Evolutionary conservation across 371 early-diverging fungal genomes (phyloP).

Genomic region (Zancudomyces culisetae): DNA sequence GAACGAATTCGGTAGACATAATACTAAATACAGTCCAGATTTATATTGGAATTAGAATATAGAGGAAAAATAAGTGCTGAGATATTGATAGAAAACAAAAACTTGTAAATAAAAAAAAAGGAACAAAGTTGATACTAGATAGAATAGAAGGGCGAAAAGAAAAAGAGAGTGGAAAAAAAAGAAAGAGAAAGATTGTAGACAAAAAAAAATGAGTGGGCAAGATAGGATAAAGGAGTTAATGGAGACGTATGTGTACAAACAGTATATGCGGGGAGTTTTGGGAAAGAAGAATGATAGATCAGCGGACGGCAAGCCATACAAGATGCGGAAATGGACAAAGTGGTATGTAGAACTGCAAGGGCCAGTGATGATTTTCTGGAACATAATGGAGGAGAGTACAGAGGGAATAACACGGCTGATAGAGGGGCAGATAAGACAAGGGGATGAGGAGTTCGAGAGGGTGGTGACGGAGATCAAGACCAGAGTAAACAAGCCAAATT

Average conservation of each 20-base stretch:
- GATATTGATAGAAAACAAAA: too few species aligned
- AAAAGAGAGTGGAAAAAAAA: not conserved
- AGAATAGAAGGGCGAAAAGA: not conserved
- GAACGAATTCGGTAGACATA: too few species aligned
- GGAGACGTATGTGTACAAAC: constrained; percentile 36
- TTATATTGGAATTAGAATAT: too few species aligned
- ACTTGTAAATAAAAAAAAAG: too few species aligned
- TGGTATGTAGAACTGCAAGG: constrained; percentile 53
- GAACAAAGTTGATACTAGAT: too few species aligned
- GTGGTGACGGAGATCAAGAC: constrained; percentile 25
- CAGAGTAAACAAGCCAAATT: constrained; percentile 32
- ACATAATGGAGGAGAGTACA: constrained; percentile 16
- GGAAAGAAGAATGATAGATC: constrained; percentile 36
- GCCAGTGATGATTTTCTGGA: constrained; percentile 40
- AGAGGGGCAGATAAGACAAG: constrained; percentile 14
- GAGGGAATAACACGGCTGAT: constrained; percentile 23
- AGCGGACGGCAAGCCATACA: constrained; percentile 31
- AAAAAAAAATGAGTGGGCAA: not conserved
- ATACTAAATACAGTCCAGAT: too few species aligned
- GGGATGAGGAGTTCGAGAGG: constrained; percentile 20
- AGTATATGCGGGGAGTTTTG: constrained; percentile 47
- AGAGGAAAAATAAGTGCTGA: too few species aligned
- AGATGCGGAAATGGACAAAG: constrained; percentile 31
- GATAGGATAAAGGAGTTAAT: constrained; percentile 8
- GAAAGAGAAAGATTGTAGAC: not conserved